A percentile compares a stretch with the other conserved stretches of the same genome.
Evolutionary conservation across 805 yeast genomes (phyloP).

Genomic region (Vanderwaltozyma yarrowii): DNA sequence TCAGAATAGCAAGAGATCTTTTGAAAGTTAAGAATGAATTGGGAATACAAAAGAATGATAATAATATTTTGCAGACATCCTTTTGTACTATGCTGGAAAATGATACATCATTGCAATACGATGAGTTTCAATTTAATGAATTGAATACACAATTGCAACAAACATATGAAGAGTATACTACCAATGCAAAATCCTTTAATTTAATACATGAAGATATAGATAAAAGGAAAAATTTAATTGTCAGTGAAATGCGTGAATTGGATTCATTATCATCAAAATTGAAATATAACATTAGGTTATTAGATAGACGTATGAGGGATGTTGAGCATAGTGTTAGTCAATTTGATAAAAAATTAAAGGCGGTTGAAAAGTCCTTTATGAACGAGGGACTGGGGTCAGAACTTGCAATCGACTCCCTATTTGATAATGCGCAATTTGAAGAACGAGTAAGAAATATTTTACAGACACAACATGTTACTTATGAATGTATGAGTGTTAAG

Average conservation of each 20-base stretch:
- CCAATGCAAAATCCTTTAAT: conserved; percentile 13
- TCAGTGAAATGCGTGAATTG: conserved; percentile 37
- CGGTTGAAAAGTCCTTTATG: conserved; percentile 9
- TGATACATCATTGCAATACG: not conserved
- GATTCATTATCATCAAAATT: conserved; percentile 49
- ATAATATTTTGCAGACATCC: conserved; percentile 2
- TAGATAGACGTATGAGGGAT: conserved; percentile 53
- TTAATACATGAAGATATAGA: conserved; percentile 14
- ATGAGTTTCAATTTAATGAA: conserved; percentile 6
- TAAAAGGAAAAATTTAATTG: conserved; percentile 26
- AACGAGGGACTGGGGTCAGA: not conserved
- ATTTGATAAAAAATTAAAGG: conserved; percentile 27
- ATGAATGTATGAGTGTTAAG: not conserved
- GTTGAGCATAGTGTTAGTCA: conserved; percentile 49
- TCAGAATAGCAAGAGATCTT: conserved; percentile 24
- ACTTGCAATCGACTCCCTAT: not conserved
- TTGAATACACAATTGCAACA: conserved; percentile 7
- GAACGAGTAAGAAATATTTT: not conserved
- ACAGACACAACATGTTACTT: not conserved
- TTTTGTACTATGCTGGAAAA: not conserved
- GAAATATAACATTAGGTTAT: conserved; percentile 52
- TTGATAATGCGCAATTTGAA: conserved; percentile 1
- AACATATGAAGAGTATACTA: conserved; percentile 10
- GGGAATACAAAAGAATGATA: conserved; percentile 6
- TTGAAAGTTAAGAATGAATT: conserved; percentile 10